Evolutionary conservation across 805 yeast genomes (phyloP), one percentile per base, ranked within the genome.

Genomic region (Candida argentea): DNA sequence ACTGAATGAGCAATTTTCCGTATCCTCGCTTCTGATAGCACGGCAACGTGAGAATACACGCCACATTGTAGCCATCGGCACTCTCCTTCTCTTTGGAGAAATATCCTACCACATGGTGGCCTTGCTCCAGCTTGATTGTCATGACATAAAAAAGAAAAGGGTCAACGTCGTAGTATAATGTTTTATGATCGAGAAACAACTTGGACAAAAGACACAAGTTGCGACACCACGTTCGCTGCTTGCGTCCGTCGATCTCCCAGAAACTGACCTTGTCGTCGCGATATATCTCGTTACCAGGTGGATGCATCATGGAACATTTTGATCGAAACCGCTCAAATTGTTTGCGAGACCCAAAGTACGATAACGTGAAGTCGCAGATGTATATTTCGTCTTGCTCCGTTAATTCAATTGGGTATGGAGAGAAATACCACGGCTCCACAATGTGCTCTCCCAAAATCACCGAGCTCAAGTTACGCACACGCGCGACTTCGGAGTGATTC

Each of bases 341-440:
- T 45, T 82, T 84, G 36, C 68, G 64, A 0, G 94, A 82, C 4
- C 94, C 91, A 56, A 84, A 91, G 55, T 84, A 91, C 34, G 83
- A 75, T 34, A 91, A 54, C 3, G 95, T 76, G 50, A 82, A 91
- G 55, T 87, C 97, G 55, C 95, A 91, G 25, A 91, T 80, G 50
- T 80, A 91, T 14, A 91, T 70, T 31, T 71, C 76, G 50, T 89
- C 97, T 39, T 80, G 91, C 43, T 91, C 97, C 0, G 96, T 85
- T 31, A 86, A 67, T 49, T 91, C 98, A 10, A 85, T 67, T 0
- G 99, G 99, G 51, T 91, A 91, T 1, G 99, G 97, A 2, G 95
- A 82, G 46, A 91, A 91, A 55, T 91, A 91, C 99, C 99, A 91
- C 2, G 99, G 98, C 51, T 91, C 99, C 29, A 91, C 85, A 41